Conservation (phyloP, 1,284 basidiomycete species). For the Leccinum solheimii region DNA sequence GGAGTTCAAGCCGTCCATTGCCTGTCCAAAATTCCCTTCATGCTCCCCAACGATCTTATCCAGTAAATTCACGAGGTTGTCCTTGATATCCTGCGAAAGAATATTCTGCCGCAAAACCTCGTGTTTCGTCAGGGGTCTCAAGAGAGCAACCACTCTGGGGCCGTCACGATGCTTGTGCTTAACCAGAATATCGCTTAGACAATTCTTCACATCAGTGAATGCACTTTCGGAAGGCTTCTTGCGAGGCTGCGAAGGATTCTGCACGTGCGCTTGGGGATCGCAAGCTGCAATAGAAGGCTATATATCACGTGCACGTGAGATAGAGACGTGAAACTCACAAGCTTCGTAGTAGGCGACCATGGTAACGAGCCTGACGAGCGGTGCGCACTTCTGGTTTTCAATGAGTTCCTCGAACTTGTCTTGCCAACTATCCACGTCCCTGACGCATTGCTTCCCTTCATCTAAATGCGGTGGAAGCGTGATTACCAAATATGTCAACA, state of each 20-base stretch:
- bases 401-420: conserved; percentile 15
- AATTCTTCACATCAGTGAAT: conserved; percentile 10
- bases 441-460: conserved; percentile 26
- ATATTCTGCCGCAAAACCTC: conserved; percentile 15
- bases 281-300: conserved; percentile 9
- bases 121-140: conserved; percentile 23
- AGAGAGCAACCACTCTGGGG: conserved; percentile 27
- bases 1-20: conserved; percentile 26
- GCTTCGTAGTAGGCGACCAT: conserved; percentile 30
- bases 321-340: conserved; percentile 13
- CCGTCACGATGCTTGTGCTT: conserved; percentile 20
- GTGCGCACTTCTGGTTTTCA: conserved; percentile 1
- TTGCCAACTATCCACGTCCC: conserved; percentile 13
- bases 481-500: neutral
- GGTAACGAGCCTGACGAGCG: conserved; percentile 23
- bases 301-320: neutral
- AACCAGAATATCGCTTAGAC: conserved; percentile 14
- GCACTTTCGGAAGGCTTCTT: neutral
- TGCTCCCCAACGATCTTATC: conserved; percentile 11
- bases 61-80: conserved; percentile 16
- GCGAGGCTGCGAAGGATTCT: neutral
- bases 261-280: neutral
- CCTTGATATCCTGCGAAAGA: conserved; percentile 17
- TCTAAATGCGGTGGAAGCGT: conserved; percentile 10
- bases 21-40: conserved; percentile 17